Conservation (phyloP, 768 basidiomycete genomes). For the Amanita rimosa region DNA sequence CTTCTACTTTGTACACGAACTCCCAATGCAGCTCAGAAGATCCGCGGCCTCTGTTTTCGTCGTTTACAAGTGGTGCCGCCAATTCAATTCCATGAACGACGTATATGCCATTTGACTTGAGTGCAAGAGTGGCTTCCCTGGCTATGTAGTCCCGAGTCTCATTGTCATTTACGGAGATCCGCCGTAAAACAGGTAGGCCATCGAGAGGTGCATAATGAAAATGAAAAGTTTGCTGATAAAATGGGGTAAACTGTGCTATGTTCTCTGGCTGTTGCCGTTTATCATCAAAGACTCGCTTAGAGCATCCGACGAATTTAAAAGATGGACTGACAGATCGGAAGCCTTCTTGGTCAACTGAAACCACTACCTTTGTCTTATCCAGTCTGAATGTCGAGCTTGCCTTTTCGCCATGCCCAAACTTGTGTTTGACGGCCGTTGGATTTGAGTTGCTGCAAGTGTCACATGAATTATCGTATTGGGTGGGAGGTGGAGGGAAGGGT, state of each 20-base stretch:
- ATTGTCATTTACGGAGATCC: conserved; percentile 55
- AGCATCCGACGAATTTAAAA: conserved; percentile 48
- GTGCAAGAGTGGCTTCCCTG: conserved; percentile 56
- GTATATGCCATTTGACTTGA: conserved; percentile 70
- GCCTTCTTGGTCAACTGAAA: conserved; percentile 80
- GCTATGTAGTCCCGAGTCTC: conserved; percentile 67
- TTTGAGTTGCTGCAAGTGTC: neutral
- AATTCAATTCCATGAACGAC: conserved; percentile 59
- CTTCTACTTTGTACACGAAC: conserved; percentile 69
- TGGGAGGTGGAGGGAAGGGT: neutral
- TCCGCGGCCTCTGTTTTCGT: conserved; percentile 13
- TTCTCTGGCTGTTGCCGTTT: conserved; percentile 26
- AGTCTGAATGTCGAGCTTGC: neutral
- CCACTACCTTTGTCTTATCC: conserved; percentile 4
- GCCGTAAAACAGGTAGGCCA: conserved; percentile 54
- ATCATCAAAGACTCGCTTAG: conserved; percentile 17
- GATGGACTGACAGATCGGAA: conserved; percentile 52
- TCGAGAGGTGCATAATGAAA: conserved; percentile 71
- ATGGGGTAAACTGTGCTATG: conserved; percentile 57
- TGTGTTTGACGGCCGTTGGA: neutral
- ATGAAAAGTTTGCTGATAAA: conserved; percentile 40
- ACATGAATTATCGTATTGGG: neutral
- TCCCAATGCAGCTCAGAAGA: conserved; percentile 52
- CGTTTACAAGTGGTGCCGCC: conserved; percentile 15
- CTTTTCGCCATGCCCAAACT: neutral